Conservation (phyloP, 805 yeast genomes). For the Candida broadrunensis region DNA sequence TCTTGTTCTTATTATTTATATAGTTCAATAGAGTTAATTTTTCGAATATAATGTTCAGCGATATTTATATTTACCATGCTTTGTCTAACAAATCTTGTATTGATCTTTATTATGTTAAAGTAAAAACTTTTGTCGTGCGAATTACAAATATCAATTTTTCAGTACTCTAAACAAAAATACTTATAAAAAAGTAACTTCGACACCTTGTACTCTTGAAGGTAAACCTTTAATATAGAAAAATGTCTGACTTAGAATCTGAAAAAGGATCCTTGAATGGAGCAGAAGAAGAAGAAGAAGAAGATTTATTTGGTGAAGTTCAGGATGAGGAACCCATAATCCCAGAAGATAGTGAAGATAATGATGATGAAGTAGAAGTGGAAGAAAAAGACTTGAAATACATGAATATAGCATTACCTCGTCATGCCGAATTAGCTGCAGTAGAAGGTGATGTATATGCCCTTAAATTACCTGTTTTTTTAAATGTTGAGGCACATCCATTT, state of each 20-base stretch:
- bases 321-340: conserved; percentile 11
- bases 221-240: too few species aligned
- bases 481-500: conserved; percentile 83
- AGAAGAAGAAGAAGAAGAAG: conserved; percentile 28
- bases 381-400: conserved; percentile 28
- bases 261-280: neutral
- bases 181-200: too few species aligned
- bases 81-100: too few species aligned
- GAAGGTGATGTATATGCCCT: conserved; percentile 44
- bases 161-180: too few species aligned
- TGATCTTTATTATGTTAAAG: too few species aligned
- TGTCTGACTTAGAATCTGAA: conserved; percentile 23
- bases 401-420: conserved; percentile 46
- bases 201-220: too few species aligned
- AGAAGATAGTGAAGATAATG: conserved; percentile 21
- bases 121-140: too few species aligned
- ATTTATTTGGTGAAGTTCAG: conserved; percentile 30
- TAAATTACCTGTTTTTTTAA: conserved; percentile 79
- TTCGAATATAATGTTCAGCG: too few species aligned
- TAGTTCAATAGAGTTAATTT: too few species aligned
- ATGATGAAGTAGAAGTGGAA: conserved; percentile 14
- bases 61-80: too few species aligned
- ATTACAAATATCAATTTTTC: too few species aligned
- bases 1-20: too few species aligned
- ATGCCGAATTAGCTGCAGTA: conserved; percentile 37